Evolutionary conservation across 352 stramenopile species (phyloP), one percentile per base, ranked within the genome.

Genomic region (Phytophthora citricola): DNA sequence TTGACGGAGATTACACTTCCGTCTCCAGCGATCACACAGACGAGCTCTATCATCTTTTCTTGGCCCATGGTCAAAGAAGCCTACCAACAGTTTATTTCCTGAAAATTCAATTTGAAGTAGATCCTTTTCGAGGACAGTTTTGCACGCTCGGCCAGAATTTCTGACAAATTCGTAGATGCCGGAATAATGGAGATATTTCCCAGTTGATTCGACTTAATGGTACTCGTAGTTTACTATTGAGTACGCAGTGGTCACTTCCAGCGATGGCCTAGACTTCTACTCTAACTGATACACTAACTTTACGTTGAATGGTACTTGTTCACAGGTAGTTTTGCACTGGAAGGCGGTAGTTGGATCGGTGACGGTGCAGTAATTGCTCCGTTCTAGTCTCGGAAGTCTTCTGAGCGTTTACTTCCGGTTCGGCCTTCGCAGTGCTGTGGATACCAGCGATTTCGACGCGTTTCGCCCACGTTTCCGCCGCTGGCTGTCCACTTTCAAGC

Each of bases 401-500:
- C 38, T 24, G 11, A 10, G 43, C 26, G 20, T 32, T 68, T 15
- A 46, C 36, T 41, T 44, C 6, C 47, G 34, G 15, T 3, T 57
- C 63, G 6, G 40, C 9, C n/a, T 47, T 60, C 2, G 17, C 34
- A 26, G 46, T 24, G 12, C 52, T 61, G 45, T 46, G 69, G 26
- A 89, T 81, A 1, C 81, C 77, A 2, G 83, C 79, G 62, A 92
- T 89, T 72, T 90, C 79, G 51, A 92, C 63, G 4, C 81, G 83
- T 36, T 70, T 80, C 1, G 67, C 79, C 75, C 75, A 90, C 8
- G 78, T 69, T 20, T 80, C 71, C 2, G 73, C 54, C 3, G 62
- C 40, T 34, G 60, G 58, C 1, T 68, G 50, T 22, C 47, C 54
- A 29, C 36, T 63, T 55, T 83, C 69, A 34, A 86, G 43, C 43